Evolutionary conservation across 169 alveolate species (phyloP).

Genomic region (Plasmodium inui): DNA sequence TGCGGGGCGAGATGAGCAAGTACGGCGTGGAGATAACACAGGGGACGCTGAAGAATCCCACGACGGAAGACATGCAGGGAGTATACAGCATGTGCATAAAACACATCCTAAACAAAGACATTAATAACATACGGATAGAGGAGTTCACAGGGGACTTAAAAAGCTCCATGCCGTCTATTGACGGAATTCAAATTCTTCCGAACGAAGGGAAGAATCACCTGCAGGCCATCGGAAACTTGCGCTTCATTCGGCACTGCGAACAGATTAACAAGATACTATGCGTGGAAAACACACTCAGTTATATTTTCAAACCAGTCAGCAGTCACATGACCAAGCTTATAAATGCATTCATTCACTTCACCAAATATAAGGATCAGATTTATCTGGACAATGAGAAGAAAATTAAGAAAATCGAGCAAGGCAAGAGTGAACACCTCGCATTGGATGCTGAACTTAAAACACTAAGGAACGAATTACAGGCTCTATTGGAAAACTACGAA

Average conservation of each 20-base stretch:
- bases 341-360: conserved; percentile 62
- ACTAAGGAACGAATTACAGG: conserved; percentile 16
- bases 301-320: conserved; percentile 68
- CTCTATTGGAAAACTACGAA: conserved; percentile 24
- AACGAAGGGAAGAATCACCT: conserved; percentile 74
- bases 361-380: conserved; percentile 57
- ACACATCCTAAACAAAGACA: conserved; percentile 72
- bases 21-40: conserved; percentile 70
- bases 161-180: conserved; percentile 71
- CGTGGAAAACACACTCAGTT: conserved; percentile 53
- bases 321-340: conserved; percentile 61
- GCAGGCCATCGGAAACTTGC: conserved; percentile 73
- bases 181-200: conserved; percentile 53
- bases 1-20: conserved; percentile 57
- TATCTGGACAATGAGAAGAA: conserved; percentile 54
- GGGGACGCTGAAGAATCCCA: conserved; percentile 56
- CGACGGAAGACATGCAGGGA: conserved; percentile 74
- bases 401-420: conserved; percentile 33
- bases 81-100: conserved; percentile 74
- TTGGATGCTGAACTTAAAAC: conserved; percentile 35
- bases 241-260: conserved; percentile 72
- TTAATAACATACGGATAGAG: conserved; percentile 66
- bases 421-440: conserved; percentile 14
- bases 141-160: conserved; percentile 72
- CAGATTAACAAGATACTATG: conserved; percentile 40